A percentile compares a stretch with the other conserved stretches of the same genome.
phyloP scores from a whole-genome alignment of 139 green algal genomes.

The Tetraselmis striata region DNA sequence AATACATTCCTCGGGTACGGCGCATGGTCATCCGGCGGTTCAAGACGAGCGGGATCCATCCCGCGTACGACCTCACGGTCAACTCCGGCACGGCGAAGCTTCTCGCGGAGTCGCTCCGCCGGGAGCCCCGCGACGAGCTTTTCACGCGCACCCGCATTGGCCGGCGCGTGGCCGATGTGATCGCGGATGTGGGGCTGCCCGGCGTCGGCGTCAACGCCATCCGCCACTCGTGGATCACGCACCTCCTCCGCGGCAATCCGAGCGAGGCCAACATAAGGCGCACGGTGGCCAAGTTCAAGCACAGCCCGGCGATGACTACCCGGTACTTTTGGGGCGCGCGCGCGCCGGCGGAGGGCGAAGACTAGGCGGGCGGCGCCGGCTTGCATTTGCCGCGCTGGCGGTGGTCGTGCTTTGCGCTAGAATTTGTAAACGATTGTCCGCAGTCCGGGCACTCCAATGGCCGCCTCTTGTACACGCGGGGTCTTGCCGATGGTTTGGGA shows the following conservation, averaged over 20 bases:
- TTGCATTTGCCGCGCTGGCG: too few relatives aligned
- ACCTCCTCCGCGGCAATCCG: not conserved
- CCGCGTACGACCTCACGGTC: not conserved
- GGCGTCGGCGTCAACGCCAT: not conserved
- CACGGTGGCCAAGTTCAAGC: not conserved
- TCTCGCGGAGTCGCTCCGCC: not conserved
- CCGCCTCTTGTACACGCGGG: too few relatives aligned
- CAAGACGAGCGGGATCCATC: not conserved
- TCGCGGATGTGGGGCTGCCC: not conserved
- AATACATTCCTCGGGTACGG: not conserved
- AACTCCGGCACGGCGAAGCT: not conserved
- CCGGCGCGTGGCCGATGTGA: not conserved
- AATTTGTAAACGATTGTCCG: too few relatives aligned
- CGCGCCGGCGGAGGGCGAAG: too few relatives aligned
- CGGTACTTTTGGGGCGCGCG: not conserved
- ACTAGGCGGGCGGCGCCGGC: too few relatives aligned
- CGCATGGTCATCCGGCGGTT: not conserved
- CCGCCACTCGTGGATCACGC: not conserved
- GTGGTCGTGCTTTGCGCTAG: too few relatives aligned
- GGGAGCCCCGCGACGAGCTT: not conserved
- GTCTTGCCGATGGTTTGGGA: too few relatives aligned
- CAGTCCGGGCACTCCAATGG: too few relatives aligned
- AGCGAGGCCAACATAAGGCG: not conserved
- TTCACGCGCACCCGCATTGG: not conserved
- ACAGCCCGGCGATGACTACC: not conserved